These are phyloP conservation scores for Carpinus fangiana DNA, from an alignment of 306 rosid species.

Conservation along the genomic window DNA sequence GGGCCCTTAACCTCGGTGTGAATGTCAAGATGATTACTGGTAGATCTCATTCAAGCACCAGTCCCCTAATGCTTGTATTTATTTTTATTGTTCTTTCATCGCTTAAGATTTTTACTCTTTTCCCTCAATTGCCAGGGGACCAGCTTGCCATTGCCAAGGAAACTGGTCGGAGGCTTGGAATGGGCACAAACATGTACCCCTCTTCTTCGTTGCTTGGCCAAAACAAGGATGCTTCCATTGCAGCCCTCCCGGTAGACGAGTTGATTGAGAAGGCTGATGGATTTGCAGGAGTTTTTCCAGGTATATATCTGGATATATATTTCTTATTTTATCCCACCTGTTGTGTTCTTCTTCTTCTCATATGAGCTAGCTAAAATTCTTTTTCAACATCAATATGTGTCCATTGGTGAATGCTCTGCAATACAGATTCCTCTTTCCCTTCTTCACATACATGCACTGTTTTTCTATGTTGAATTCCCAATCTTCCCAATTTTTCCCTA, in stretches of 20 bases:
- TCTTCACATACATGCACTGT: not conserved
- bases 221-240: slow-evolving; percentile 72
- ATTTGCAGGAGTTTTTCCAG: slow-evolving; percentile 99
- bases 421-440: not conserved
- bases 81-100: slow-evolving; percentile 8
- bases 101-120: slow-evolving; percentile 10
- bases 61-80: slow-evolving; percentile 16
- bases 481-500: not conserved
- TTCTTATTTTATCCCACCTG: not conserved
- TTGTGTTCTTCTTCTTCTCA: not conserved
- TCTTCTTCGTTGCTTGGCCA: slow-evolving; percentile 94
- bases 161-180: slow-evolving; percentile 97
- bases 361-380: not conserved
- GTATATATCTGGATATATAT: slow-evolving; percentile 35
- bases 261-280: slow-evolving; percentile 99
- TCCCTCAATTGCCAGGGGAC: slow-evolving; percentile 62
- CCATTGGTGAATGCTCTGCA: not conserved
- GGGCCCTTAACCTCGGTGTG: slow-evolving; percentile 98
- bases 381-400: not conserved
- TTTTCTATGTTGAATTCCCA: slow-evolving; percentile 12
- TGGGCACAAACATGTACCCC: slow-evolving; percentile 99
- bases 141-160: slow-evolving; percentile 98
- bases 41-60: slow-evolving; percentile 28
- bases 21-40: slow-evolving; percentile 99
- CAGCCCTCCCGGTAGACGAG: slow-evolving; percentile 89